Percentiles rank a stretch among this genome's conserved stretches.
Evolutionary conservation across 225 moss, liverwort and hornwort species (phyloP).

Genomic region (Marchantia paleacea): DNA sequence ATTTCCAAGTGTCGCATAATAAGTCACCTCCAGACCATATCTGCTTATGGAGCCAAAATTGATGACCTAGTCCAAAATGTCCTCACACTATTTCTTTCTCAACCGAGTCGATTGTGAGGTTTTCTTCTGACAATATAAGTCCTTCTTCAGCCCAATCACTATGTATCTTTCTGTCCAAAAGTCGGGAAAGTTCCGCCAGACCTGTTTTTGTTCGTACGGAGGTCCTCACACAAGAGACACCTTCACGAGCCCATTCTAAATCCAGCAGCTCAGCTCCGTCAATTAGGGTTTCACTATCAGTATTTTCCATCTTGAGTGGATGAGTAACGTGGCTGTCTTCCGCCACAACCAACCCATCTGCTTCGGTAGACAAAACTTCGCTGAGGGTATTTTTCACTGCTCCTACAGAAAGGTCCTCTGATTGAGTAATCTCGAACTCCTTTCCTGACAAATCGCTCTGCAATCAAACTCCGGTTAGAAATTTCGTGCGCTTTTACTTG

Average conservation of each 20-base stretch:
- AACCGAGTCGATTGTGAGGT: background rate
- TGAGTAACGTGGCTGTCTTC: conserved; percentile 5
- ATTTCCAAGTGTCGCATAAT: too few relatives aligned
- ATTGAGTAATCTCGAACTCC: conserved; percentile 1
- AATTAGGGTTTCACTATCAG: background rate
- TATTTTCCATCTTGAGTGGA: background rate
- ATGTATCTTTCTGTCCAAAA: conserved; percentile 35
- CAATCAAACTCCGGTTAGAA: background rate
- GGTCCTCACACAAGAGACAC: conserved; percentile 35
- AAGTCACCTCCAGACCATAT: too few relatives aligned
- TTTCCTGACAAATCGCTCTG: conserved; percentile 35
- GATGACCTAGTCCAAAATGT: background rate
- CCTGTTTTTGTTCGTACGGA: conserved; percentile 37
- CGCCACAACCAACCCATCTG: background rate
- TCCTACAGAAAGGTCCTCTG: conserved; percentile 8
- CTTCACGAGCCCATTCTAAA: conserved; percentile 33
- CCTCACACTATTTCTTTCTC: background rate
- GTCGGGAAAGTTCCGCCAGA: conserved; percentile 32
- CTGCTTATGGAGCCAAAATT: too few relatives aligned
- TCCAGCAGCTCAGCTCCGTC: conserved; percentile 23
- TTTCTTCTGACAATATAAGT: background rate
- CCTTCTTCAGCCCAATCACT: conserved; percentile 11
- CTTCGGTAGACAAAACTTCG: background rate
- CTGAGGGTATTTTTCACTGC: background rate
- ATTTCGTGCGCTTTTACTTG: background rate